These are phyloP conservation scores for Aureobasidium pullulans DNA, from an alignment of 2,329 filamentous ascomycete genomes.

Conservation along the genomic window DNA sequence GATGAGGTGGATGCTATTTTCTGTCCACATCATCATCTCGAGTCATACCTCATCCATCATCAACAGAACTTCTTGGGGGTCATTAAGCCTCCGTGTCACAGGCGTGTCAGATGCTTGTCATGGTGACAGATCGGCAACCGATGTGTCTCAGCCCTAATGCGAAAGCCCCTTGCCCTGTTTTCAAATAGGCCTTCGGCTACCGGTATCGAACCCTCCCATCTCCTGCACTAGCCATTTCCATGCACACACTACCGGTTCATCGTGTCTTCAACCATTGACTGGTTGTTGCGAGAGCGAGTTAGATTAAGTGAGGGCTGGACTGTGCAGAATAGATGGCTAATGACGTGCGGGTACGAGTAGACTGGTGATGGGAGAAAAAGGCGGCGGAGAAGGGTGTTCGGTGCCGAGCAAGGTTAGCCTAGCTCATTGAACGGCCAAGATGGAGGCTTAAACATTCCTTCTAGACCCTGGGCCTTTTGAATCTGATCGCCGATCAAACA, in stretches of 20 bases:
- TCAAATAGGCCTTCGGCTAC: background rate
- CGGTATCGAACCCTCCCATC: background rate
- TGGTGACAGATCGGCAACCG: background rate
- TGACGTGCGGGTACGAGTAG: background rate
- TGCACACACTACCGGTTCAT: too few relatives aligned
- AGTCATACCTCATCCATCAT: background rate
- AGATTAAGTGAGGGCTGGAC: background rate
- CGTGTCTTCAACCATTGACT: too few relatives aligned
- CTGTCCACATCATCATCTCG: too few relatives aligned
- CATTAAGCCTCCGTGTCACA: background rate
- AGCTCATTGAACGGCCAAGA: background rate
- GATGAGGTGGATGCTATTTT: too few relatives aligned
- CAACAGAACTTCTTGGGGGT: background rate
- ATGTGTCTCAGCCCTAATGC: background rate
- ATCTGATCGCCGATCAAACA: constrained; percentile 1
- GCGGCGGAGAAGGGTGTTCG: background rate
- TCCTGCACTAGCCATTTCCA: background rate
- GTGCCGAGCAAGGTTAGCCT: background rate
- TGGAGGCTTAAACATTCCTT: background rate
- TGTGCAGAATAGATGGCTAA: background rate
- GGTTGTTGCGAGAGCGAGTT: too few relatives aligned
- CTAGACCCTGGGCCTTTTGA: background rate
- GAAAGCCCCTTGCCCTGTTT: background rate
- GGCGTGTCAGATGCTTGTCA: constrained; percentile 5
- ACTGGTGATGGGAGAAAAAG: too few relatives aligned